These are phyloP conservation scores for Pinus albicaulis DNA, from an alignment of 75 land plant genomes.

Conservation along the genomic window DNA sequence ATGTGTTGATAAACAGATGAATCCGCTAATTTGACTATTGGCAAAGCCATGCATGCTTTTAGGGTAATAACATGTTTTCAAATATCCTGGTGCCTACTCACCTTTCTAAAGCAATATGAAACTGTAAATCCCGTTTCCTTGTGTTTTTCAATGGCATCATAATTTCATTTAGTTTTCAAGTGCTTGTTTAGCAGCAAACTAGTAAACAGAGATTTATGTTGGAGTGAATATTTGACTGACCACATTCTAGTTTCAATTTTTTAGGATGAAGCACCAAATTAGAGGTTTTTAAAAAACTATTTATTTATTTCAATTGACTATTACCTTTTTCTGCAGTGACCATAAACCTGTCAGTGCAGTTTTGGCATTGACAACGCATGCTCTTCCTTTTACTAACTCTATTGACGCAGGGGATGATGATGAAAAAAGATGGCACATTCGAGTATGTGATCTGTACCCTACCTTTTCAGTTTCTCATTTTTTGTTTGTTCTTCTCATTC, in stretches of 20 bases:
- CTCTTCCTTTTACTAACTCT: slow-evolving; percentile 31
- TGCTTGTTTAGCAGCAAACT: background rate
- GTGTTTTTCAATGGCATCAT: background rate
- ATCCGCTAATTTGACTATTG: background rate
- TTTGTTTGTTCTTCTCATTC: background rate
- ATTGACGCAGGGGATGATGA: slow-evolving; percentile 25
- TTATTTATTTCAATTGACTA: background rate
- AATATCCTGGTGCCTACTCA: background rate
- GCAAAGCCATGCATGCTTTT: background rate
- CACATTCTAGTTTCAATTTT: background rate
- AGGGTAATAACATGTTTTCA: background rate
- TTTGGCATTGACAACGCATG: slow-evolving; percentile 32
- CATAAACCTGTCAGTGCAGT: slow-evolving; percentile 62
- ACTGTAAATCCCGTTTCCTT: background rate
- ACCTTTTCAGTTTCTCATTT: background rate
- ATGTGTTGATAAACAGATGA: too few relatives aligned
- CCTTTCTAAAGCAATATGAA: background rate
- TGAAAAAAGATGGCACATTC: slow-evolving; percentile 33
- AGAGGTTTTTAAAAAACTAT: background rate
- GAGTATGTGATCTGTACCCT: slow-evolving; percentile 1
- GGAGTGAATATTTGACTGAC: background rate
- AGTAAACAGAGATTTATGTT: background rate
- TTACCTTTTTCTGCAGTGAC: slow-evolving; percentile 23
- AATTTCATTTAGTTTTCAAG: background rate
- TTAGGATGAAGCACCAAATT: background rate